Base-by-base conservation (phyloP, 805 yeast genomes). In the Candida succiphila region DNA sequence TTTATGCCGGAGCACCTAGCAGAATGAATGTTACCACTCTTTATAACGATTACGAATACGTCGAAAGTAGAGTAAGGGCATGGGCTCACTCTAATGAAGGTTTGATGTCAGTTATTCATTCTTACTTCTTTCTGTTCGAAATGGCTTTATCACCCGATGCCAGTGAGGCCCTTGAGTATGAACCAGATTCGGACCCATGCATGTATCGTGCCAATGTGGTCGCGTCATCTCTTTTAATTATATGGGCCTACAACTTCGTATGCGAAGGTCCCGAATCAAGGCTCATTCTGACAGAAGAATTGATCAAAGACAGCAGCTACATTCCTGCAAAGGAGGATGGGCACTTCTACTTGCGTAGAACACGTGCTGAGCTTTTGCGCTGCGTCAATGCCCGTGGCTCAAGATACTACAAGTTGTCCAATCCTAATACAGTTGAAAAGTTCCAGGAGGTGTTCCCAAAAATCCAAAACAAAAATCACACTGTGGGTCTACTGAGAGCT, bases 1-100 rank as follows among this genome's bases (percentile, higher is more conserved):
- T 80, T 4, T 80, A 63, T 49, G 75, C 87, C 2, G 94, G 94
- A 1, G 78, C 84, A 2, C 88, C 88, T 0, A 70, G 75, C 44
- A 67, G 84, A 42, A 73, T 78, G 74, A 79, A 73, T 44, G 81
- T 74, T 19, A 60, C 60, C n/a, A 68, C 77, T 13, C 65, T 69
- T 10, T 56, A 54, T 4, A 55, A 63, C 4, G 83, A 78, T 41
- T 75, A 66, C 46, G 65, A 65, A 14, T 47, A 60, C 3, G 74
- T 69, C 4, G 61, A 60, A 6, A 51, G 52, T 9, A 61, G 74
- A 42, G 60, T 79, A 17, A 52, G 54, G 22, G 65, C 59, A 35
- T 72, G 81, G 75, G 60, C 75, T 3, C 44, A 42, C 3, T 53
- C 63, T 9, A 27, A 46, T 2, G 55, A 56, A 28, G 81, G 78